Evolutionary conservation across 306 rosid genomes (phyloP), one percentile per base, ranked within the genome.

Genomic region (Delonix regia): DNA sequence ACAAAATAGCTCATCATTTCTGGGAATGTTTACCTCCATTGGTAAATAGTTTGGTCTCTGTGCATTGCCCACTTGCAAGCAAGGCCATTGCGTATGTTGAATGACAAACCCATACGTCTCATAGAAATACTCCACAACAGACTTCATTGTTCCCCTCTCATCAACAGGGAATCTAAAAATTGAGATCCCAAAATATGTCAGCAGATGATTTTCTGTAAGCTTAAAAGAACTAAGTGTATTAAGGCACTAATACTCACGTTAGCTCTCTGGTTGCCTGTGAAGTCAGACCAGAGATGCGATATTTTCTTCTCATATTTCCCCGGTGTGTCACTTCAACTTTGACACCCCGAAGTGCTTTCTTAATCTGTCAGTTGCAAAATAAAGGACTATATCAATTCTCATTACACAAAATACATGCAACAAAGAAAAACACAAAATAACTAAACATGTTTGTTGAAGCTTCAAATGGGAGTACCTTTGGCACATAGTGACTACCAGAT

Each of bases 71-170:
- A 91, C 99, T 90, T 91, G 98, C 60, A 96, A 85, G 74, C 99
- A 96, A 67, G 99, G 99, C 98, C 91, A 96, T n/a, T 96, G 98
- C 1, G 92, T 88, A 73, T 96, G 96, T 64, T 93, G 96, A 67
- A 96, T 96, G 18, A 42, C 87, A 57, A 91, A 93, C 0, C 97
- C 94, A 44, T 96, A 96, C 2, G 98, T 93, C 60, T 96, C 99
- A 3, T n/a, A 87, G 76, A 96, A 96, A 63, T 96, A 96, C 55
- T 93, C 97, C 2, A 96, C 99, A 9, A 96, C 99, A 11, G 93
- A 96, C 74, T 96, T 96, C 90, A 91, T 74, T 0, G 99, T 96
- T 3, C 98, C 97, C 77, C 90, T 91, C 61, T 91, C 97, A 75
- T 93, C 99, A 10, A 96, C 97, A 0, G 99, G 99, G 75, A 96